A percentile compares a stretch with the other conserved stretches of the same genome.
phyloP scores from a whole-genome alignment of 257 asterid species.

The Petunia secreta region DNA sequence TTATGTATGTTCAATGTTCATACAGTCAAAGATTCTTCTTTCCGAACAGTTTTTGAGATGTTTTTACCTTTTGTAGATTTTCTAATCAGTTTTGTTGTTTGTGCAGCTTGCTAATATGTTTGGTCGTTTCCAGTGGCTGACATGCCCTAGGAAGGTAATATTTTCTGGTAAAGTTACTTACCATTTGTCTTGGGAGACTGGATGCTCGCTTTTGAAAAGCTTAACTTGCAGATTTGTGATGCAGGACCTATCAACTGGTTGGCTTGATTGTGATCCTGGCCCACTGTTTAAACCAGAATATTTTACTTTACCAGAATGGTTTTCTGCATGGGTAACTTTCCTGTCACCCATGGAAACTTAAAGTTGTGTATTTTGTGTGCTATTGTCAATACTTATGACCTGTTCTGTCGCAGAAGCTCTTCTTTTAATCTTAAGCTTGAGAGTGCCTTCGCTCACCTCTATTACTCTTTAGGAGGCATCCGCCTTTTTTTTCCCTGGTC shows the following conservation, averaged over 20 bases:
- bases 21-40: background rate
- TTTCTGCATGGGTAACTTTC: conserved; percentile 75
- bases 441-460: background rate
- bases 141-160: conserved; percentile 95
- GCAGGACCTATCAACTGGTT: conserved; percentile 91
- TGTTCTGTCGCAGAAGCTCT: background rate
- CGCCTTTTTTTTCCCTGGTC: background rate
- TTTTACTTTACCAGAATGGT: conserved; percentile 67
- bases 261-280: conserved; percentile 98
- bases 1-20: background rate
- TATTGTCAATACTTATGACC: background rate
- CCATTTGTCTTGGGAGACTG: conserved; percentile 17
- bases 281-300: conserved; percentile 76
- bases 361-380: background rate
- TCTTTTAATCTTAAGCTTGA: background rate
- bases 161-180: conserved; percentile 24
- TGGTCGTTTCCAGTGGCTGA: conserved; percentile 89
- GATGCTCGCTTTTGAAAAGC: conserved; percentile 18
- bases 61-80: conserved; percentile 18
- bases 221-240: conserved; percentile 28
- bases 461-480: conserved; percentile 1
- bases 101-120: conserved; percentile 83
- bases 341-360: background rate
- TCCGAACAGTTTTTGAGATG: background rate
- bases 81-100: conserved; percentile 23